phyloP scores from a whole-genome alignment of 176 grass and related monocot species.

The Olyra latifolia region DNA sequence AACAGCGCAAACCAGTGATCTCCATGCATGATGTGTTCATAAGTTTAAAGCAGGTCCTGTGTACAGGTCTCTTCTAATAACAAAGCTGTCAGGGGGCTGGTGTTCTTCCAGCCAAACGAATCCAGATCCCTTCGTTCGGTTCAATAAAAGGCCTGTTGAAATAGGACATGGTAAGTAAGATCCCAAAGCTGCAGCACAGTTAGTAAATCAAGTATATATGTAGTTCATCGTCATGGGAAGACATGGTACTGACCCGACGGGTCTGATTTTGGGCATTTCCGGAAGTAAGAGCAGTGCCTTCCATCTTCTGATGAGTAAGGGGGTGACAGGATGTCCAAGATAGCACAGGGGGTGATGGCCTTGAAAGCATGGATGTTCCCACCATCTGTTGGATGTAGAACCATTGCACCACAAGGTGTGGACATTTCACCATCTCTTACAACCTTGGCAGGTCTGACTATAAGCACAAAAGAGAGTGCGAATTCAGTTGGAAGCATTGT shows the following conservation, averaged over 20 bases:
- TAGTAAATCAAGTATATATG: neutral
- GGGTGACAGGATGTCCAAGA: conserved; percentile 64
- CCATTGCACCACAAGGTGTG: conserved; percentile 45
- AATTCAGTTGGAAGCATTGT: neutral
- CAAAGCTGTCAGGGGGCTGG: conserved; percentile 61
- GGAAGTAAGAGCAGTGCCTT: conserved; percentile 69
- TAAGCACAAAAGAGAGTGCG: neutral
- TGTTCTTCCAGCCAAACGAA: conserved; percentile 56
- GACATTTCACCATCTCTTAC: conserved; percentile 55
- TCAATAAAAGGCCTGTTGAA: conserved; percentile 42
- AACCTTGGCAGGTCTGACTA: conserved; percentile 57
- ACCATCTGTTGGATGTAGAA: conserved; percentile 40
- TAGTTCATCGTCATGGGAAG: neutral
- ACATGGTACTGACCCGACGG: conserved; percentile 28
- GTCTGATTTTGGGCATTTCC: conserved; percentile 30
- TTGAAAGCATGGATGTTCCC: conserved; percentile 59
- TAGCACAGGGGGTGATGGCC: conserved; percentile 66
- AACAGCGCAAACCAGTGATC: neutral
- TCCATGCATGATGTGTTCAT: conserved; percentile 15
- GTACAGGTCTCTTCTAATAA: conserved; percentile 66
- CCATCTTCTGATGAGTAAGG: conserved; percentile 66
- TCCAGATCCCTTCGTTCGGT: conserved; percentile 45
- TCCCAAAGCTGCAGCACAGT: neutral
- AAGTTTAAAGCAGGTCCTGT: conserved; percentile 50
- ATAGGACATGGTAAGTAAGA: neutral